Evolutionary conservation across 2,329 filamentous ascomycete genomes (phyloP), one percentile per base, ranked within the genome.

Genomic region (Aspergillus sp.): DNA sequence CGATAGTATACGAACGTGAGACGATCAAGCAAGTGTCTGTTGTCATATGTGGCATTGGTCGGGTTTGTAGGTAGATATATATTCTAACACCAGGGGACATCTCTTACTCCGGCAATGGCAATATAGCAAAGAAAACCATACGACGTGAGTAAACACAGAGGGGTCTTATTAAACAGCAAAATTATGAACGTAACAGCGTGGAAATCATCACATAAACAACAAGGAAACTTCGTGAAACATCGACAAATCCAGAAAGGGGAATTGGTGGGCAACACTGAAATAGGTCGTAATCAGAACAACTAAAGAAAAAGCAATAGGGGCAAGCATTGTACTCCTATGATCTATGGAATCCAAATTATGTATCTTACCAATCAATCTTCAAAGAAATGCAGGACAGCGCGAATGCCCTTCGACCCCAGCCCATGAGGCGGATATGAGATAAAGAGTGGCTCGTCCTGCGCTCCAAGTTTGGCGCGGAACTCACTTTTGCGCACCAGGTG

Each of bases 401-500:
- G 84, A 56, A 91, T 84, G 41, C 91, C 92, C 56, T 86, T 83
- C 43, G 92, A 84, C 1, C 90, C 90, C 24, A 96, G 79, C 7
- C 92, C 91, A 65, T 91, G 86, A 52, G 88, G 86, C 38, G 92
- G 92, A 73, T 95, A 96, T 67, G 89, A 91, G 60, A 96, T 90
- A 72, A 90, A 96, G 24, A 93, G 85, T 45, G 88, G 85, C 65
- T 96, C 91, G 55, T 92, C 90, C 52, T 84, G 77, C 4, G 89
- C 89, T 49, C 92, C 92, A 69, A 96, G 84, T 80, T 96, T 96
- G 76, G 89, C 87, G 55, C 92, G 80, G 77, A 96, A 96, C 69
- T 92, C 90, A 49, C 84, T 87, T 82, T 95, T 96, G 67, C 88
- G 84, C 43, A 86, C 87, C 58, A 95, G 79, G 61, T 88, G 87